Base-by-base conservation (phyloP, 805 yeast genomes). In the Lachancea waltii region DNA sequence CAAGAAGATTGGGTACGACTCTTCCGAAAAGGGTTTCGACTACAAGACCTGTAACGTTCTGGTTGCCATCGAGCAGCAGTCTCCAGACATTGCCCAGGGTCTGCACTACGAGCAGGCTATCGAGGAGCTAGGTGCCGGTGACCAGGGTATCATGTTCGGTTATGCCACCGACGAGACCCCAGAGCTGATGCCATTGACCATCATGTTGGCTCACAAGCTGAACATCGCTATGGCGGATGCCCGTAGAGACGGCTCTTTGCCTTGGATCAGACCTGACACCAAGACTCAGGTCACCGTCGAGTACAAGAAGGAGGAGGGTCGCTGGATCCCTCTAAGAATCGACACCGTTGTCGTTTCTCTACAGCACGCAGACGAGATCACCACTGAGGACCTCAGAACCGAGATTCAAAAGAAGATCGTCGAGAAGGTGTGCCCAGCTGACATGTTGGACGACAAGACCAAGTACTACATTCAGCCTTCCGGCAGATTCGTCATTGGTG, bases 141-240 rank as follows among this genome's bases (percentile, higher is more conserved):
- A 92, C 74, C 98, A 92, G 73, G 98, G 98, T 82, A 92, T 92
- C 67, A 92, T 92, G 98, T 92, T 92, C 65, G 98, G 98, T 70
- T 92, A 92, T 69, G 98, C 98, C 56, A 81, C 97, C 48, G 96
- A 92, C 62, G 98, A 92, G 76, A 89, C 98, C 56, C 95, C 90
- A 64, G 97, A 92, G 75, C 81, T 84, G 66, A 75, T 92, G 58
- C 98, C 98, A 58, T 79, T 92, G 71, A 92, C 98, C 55, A 78
- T 92, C 49, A 69, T 92, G 56, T 78, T 92, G 63, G 81, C 97
- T 45, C 98, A 92, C 77, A 85, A 86, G 72, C 80, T 92, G 66
- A 92, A 92, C 76, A 84, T 85, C 66, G 97, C 94, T 44, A 77
- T 92, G 70, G 97, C 98, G 48, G 85, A 77, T 57, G 97, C 97